Evolutionary conservation across 768 basidiomycete genomes (phyloP), one percentile per base, ranked within the genome.

Genomic region (Phlegmacium glaucopus): DNA sequence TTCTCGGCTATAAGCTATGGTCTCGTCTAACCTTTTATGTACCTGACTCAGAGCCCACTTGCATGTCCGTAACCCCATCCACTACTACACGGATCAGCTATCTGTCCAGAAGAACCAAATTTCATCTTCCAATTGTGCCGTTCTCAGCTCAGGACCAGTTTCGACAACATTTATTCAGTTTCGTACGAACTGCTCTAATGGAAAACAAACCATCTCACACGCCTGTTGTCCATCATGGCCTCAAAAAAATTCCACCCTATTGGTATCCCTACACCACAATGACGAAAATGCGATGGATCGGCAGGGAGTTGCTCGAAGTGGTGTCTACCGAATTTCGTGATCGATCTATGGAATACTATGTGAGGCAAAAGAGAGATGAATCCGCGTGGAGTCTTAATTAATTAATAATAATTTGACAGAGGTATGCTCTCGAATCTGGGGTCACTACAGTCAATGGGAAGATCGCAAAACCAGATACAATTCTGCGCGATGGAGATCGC

Each of bases 391-490:
- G n/a, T 22, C 22, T 22, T 2, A 22, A 22, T 22, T 22, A 22
- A 22, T 79, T 27, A 29, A 16, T 7, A 37, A 17, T 30, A 3
- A 6, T 39, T 8, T 9, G 26, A 49, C 42, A 79, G 78, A 72
- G 75, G 67, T 79, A 77, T 61, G 78, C 78, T 16, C 52, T 96
- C n/a, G 83, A 92, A 56, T 89, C 92, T 2, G 95, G 95, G 2
- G 90, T 95, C n/a, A 94, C 93, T 8, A 92, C 90, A 6, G 79
- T 99, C 48, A 97, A 99, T 59, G 94, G 93, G n/a, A 78, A 81
- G 41, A 71, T 83, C n/a, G 93, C 92, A 2, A 76, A 72, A 26
- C 85, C 90, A 5, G 82, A 87, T 46, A 87, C 84, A 7, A 76
- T 95, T 11, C 74, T 99, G 40, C 73, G 72, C 49, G 86, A 95